Base-by-base conservation (phyloP, 495 filamentous ascomycete species). In the Sphaerosporella brunnea region DNA sequence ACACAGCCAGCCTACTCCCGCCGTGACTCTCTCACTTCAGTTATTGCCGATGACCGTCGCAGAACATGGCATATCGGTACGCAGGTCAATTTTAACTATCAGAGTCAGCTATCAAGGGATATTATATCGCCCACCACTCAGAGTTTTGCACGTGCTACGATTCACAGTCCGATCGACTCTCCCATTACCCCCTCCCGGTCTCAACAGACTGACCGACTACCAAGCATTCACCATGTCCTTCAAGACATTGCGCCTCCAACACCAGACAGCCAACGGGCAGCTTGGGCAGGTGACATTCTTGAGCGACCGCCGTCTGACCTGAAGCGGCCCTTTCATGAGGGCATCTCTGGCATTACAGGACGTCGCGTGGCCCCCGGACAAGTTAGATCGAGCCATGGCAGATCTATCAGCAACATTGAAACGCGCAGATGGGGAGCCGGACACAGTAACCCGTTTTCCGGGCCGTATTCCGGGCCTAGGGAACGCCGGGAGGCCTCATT, bases 61-160 rank as follows among this genome's bases (percentile, higher is more conserved):
- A 51, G 49, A 48, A 59, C 56, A 23, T 59, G 56, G 56, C 56
- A 59, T 36, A 45, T 53, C 18, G 55, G 51, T 24, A 51, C 48
- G 23, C 41, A 25, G 19, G 43, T 34, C 18, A 44, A 44, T 26
- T 23, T 23, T 18, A 36, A 32, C 43, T 48, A 38, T 39, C 34
- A 48, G 5, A 51, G 18, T 23, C 45, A 51, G 42, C 34, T 51
- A 16, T 47, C 58, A 21, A 45, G 55, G 21, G 56, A 58, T 9
- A 45, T 59, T 15, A 43, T 59, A 23, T 52, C 56, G 35, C 56
- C 56, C 21, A 52, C 56, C 21, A 59, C 55, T 10, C 40, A 39
- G 13, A 56, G 49, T 26, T 56, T 58, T 26, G 55, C 55, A 20
- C 55, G 45, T 40, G 50, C 56, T 26, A 42, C 48, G 3, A 44